Evolutionary conservation across 164 flowering plant genomes (phyloP).

Genomic region (Paratinospora sagittata): DNA sequence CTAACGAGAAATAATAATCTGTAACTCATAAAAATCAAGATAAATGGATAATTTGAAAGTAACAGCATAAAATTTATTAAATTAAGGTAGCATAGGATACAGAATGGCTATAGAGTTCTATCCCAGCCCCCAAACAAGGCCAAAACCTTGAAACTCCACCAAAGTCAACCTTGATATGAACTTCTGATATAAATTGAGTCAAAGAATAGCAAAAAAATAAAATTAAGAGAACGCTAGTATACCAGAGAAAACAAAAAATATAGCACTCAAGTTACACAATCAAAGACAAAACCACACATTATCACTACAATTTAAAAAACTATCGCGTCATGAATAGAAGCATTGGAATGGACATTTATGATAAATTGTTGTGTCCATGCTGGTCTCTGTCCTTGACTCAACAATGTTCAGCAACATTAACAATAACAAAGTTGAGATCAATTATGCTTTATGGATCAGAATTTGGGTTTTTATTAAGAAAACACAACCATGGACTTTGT

Average conservation of each 20-base stretch:
- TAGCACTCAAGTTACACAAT: neutral
- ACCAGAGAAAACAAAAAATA: neutral
- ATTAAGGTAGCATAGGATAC: constrained; percentile 42
- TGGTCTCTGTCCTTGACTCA: neutral
- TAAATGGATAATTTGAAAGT: neutral
- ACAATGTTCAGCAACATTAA: too few relatives aligned
- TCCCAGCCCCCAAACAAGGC: constrained; percentile 31
- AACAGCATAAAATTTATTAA: neutral
- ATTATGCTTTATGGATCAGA: too few relatives aligned
- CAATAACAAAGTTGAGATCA: too few relatives aligned
- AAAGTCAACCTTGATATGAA: constrained; percentile 30
- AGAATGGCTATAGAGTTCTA: constrained; percentile 20
- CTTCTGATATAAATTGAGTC: constrained; percentile 37
- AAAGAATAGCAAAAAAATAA: constrained; percentile 32
- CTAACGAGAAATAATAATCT: neutral
- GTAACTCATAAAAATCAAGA: neutral
- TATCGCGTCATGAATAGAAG: too few relatives aligned
- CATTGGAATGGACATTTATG: too few relatives aligned
- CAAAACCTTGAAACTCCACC: constrained; percentile 36
- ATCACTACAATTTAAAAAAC: neutral
- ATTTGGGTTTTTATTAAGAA: too few relatives aligned
- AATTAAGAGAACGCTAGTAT: constrained; percentile 6
- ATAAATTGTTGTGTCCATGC: neutral
- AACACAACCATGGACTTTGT: too few relatives aligned
- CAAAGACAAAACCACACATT: neutral